phyloP scores from a whole-genome alignment of 345 rosid species.

The Toxicodendron radicans region DNA sequence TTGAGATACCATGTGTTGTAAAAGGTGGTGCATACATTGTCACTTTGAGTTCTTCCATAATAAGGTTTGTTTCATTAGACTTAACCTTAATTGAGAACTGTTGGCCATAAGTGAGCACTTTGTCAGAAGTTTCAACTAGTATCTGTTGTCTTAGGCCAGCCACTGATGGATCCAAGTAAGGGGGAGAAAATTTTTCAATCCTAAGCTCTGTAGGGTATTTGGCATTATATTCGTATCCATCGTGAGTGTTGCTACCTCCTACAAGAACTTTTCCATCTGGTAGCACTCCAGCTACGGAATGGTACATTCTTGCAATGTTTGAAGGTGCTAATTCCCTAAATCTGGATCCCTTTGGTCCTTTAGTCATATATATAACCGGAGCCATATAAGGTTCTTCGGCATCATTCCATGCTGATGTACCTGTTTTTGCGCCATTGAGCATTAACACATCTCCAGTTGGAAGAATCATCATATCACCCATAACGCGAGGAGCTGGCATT shows the following conservation, averaged over 20 bases:
- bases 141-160: constrained; percentile 38
- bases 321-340: constrained; percentile 41
- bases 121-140: background rate
- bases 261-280: constrained; percentile 67
- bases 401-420: constrained; percentile 64
- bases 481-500: constrained; percentile 70
- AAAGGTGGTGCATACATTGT: constrained; percentile 64
- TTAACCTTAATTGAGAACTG: constrained; percentile 27
- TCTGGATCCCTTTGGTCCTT: constrained; percentile 22
- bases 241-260: constrained; percentile 69
- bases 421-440: constrained; percentile 69
- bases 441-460: constrained; percentile 72
- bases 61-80: background rate
- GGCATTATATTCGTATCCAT: constrained; percentile 50
- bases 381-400: constrained; percentile 65
- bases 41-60: constrained; percentile 29
- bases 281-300: constrained; percentile 47
- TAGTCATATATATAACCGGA: constrained; percentile 51
- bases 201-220: constrained; percentile 71
- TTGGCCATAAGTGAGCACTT: constrained; percentile 30
- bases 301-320: constrained; percentile 66
- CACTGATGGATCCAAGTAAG: constrained; percentile 51
- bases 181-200: constrained; percentile 73
- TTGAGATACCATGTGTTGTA: constrained; percentile 64
- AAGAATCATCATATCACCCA: constrained; percentile 75